Evolutionary conservation across 495 filamentous ascomycete genomes (phyloP), one percentile per base, ranked within the genome.

Genomic region (Trichoderma virens): DNA sequence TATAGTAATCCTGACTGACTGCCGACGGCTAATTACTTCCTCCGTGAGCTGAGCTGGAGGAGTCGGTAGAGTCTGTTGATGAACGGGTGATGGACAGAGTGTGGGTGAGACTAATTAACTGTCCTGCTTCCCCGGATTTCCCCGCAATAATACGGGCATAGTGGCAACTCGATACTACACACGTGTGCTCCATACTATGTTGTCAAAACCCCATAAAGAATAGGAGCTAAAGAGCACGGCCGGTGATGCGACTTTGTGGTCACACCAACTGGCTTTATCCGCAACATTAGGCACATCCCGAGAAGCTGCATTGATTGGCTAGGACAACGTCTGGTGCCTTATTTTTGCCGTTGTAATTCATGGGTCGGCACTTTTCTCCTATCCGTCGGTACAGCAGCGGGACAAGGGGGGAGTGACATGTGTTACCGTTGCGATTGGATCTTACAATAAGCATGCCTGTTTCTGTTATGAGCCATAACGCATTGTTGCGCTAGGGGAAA

Each of bases 21-120:
- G 20, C 51, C 51, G 51, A 56, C 51, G 51, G 51, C 28, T 56
- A 56, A 56, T 51, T 51, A 41, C 11, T 41, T n/a, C n/a, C n/a
- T n/a, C n/a, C n/a, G n/a, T n/a, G n/a, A n/a, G n/a, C n/a, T n/a
- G n/a, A n/a, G n/a, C n/a, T n/a, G n/a, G n/a, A n/a, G n/a, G n/a
- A n/a, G n/a, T n/a, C n/a, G n/a, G n/a, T n/a, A n/a, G n/a, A n/a
- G n/a, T n/a, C n/a, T n/a, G n/a, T n/a, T n/a, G n/a, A n/a, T n/a
- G n/a, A n/a, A n/a, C n/a, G n/a, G n/a, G n/a, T n/a, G n/a, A n/a
- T n/a, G n/a, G 51, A 56, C 2, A 13, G 27, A 56, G 51, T 56
- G 51, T 11, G 51, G 25, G 27, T 30, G 51, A 56, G 51, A 0
- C 2, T 16, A 27, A 56, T 14, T 56, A 30, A 56, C 30, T 56